Evolutionary conservation across 1,139 yeast species (phyloP), one percentile per base, ranked within the genome.

Genomic region (Starmera stellimalicola): DNA sequence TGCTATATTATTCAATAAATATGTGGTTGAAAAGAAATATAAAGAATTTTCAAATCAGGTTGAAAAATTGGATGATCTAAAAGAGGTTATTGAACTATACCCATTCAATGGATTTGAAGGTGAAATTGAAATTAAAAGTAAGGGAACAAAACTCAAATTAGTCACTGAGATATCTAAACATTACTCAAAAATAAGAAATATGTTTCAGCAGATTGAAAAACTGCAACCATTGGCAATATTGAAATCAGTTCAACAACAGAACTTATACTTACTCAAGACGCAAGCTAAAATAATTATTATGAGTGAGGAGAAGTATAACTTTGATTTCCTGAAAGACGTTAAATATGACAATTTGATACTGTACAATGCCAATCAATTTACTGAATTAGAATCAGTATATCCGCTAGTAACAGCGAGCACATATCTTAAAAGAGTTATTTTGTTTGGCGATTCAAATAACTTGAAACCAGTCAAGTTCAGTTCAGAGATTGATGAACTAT

Each of bases 1-100:
- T n/a, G 72, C 74, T 0, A 40, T 44, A 15, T 46, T 49, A 28
- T 62, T 71, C 32, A 64, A 48, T 43, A 38, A 48, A 10, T 41
- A 44, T 2, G 55, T 60, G 29, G 45, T 71, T 4, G 33, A 41
- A 14, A 53, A 58, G 2, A 34, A 37, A 14, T 64, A 72, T 70
- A 32, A 37, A 3, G 26, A 38, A 3, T 62, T 48, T 38, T 37
- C 54, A 27, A 19, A 20, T 1, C 30, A 32, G 2, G 31, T 54
- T 3, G 40, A 38, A 17, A 20, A 16, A 3, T 31, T 30, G 6
- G 18, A 27, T 6, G 27, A 39, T 2, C 30, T 29, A 4, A 41
- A 38, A 5, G 25, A 30, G 3, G n/a, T 43, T 6, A 14, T 36
- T 4, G 31, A 30, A 2, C 30, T 35, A 3, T 60, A 59, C 42